These are phyloP conservation scores for Sechiopsis laciniata DNA, from an alignment of 306 rosid species.

Conservation along the genomic window DNA sequence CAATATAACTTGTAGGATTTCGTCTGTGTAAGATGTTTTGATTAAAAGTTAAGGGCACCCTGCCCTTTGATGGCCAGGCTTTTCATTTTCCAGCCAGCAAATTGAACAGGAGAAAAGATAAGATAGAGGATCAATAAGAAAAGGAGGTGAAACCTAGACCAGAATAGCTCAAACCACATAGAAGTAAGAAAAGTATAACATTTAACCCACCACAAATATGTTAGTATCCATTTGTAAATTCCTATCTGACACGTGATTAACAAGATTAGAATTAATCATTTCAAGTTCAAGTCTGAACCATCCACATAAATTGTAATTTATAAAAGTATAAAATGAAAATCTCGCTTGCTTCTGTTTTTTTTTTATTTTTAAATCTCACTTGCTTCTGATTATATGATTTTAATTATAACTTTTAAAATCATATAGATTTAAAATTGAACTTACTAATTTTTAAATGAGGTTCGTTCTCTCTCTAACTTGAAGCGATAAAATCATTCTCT, in stretches of 20 bases:
- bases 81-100: conserved; percentile 30
- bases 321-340: too few relatives aligned
- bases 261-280: conserved; percentile 18
- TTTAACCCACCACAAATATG: conserved; percentile 13
- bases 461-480: too few relatives aligned
- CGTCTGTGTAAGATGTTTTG: conserved; percentile 26
- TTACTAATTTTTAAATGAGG: too few relatives aligned
- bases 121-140: conserved; percentile 7
- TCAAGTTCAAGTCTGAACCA: conserved; percentile 14
- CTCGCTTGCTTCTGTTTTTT: too few relatives aligned
- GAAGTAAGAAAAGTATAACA: conserved; percentile 17
- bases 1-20: too few relatives aligned
- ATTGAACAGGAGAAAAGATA: conserved; percentile 22
- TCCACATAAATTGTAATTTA: background rate
- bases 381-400: too few relatives aligned
- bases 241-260: conserved; percentile 10
- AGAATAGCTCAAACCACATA: background rate
- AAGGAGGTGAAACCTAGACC: conserved; percentile 3
- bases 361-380: too few relatives aligned
- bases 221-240: conserved; percentile 21
- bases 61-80: conserved; percentile 30
- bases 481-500: too few relatives aligned
- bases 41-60: conserved; percentile 25
- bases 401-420: too few relatives aligned
- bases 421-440: too few relatives aligned